These are phyloP conservation scores for Aaosphaeria pasadenensis DNA, from an alignment of 2,329 filamentous ascomycete genomes.

Conservation along the genomic window DNA sequence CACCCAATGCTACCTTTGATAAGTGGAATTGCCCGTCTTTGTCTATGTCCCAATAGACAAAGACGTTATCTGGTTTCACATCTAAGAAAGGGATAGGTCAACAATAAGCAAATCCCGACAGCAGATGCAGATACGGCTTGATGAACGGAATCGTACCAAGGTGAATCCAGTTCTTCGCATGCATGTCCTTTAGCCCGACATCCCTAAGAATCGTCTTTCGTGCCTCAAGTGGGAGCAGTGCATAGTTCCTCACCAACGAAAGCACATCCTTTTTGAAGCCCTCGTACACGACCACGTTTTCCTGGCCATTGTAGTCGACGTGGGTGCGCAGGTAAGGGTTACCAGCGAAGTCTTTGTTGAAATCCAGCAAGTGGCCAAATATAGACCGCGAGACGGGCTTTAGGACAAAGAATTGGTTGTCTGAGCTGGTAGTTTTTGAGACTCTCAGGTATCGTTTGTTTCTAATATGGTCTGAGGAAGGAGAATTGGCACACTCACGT, in stretches of 20 bases:
- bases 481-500: not conserved
- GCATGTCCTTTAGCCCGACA: conserved; percentile 5
- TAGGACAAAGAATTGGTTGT: not conserved
- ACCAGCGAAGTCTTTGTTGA: not conserved
- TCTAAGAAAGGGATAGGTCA: not conserved
- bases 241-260: not conserved
- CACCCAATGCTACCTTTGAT: not conserved
- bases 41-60: not conserved
- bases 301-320: not conserved
- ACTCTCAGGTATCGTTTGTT: not conserved
- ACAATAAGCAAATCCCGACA: too few species aligned
- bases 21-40: not conserved
- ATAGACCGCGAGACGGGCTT: not conserved
- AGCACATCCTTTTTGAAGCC: not conserved
- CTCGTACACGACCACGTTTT: not conserved
- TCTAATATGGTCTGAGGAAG: not conserved
- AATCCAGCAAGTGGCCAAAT: not conserved
- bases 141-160: conserved; percentile 1
- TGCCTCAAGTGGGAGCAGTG: not conserved
- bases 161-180: conserved; percentile 6
- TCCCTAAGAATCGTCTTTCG: conserved; percentile 1
- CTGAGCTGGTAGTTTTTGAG: not conserved
- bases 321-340: not conserved
- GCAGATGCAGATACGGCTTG: too few species aligned
- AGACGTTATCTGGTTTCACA: not conserved